Conservation (phyloP, 2,329 filamentous ascomycete genomes). For the Epichloe brachyelytri region DNA sequence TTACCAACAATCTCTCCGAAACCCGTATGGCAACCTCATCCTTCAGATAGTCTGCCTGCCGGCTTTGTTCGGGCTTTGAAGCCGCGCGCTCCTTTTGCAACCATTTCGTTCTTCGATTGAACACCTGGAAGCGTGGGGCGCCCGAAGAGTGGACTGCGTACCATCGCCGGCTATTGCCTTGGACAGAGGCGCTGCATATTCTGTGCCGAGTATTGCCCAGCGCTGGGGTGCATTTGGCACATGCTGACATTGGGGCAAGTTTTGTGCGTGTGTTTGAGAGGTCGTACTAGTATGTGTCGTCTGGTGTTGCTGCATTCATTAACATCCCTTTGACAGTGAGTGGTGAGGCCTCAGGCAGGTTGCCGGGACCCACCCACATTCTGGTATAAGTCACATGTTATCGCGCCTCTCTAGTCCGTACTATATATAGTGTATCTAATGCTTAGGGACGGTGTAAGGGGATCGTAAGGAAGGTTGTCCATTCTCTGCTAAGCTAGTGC, state of each 20-base stretch:
- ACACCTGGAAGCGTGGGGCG: slow-evolving; percentile 72
- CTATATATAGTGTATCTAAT: too few species aligned
- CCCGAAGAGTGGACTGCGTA: slow-evolving; percentile 74
- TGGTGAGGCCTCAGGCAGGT: too few species aligned
- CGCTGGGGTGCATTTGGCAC: slow-evolving; percentile 12
- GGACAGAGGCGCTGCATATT: slow-evolving; percentile 8
- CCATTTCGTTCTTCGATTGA: slow-evolving; percentile 80
- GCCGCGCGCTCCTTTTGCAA: slow-evolving; percentile 84
- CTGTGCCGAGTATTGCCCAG: slow-evolving; percentile 15
- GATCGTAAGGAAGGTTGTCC: too few species aligned
- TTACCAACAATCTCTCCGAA: slow-evolving; percentile 71
- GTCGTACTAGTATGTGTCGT: too few species aligned
- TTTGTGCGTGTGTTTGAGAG: neutral
- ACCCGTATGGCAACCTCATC: slow-evolving; percentile 80
- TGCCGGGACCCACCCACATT: too few species aligned
- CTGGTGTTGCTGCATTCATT: too few species aligned
- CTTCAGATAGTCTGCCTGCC: slow-evolving; percentile 81
- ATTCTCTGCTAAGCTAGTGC: too few species aligned
- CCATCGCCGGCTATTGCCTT: slow-evolving; percentile 26
- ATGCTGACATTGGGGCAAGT: slow-evolving; percentile 18
- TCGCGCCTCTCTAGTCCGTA: too few species aligned
- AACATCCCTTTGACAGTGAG: too few species aligned
- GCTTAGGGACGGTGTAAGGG: too few species aligned
- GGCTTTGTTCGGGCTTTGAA: slow-evolving; percentile 52
- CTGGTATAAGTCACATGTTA: too few species aligned